Percentiles rank a stretch among this genome's conserved stretches.
Evolutionary conservation across 345 rosid species (phyloP).

Genomic region (Sapria himalayana): DNA sequence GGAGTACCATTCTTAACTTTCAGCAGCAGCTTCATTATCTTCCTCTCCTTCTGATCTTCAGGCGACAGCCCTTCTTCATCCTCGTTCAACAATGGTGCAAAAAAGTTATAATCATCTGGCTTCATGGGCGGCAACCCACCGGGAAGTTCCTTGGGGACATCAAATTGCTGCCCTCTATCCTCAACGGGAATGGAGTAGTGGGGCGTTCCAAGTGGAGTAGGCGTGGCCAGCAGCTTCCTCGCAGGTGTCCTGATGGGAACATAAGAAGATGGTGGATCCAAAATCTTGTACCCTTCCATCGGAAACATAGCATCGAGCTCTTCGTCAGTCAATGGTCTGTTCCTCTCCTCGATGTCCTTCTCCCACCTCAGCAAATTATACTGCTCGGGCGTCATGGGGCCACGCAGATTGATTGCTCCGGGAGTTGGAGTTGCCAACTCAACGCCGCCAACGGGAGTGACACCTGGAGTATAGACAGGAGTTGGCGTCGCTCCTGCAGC

Average conservation of each 20-base stretch:
- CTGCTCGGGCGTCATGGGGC: constrained; percentile 76
- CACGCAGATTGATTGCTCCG: constrained; percentile 36
- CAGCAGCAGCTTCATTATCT: constrained; percentile 83
- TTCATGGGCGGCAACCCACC: constrained; percentile 89
- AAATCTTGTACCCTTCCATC: constrained; percentile 67
- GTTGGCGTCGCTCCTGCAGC: constrained; percentile 73
- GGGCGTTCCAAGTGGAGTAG: constrained; percentile 85
- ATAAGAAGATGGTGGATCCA: constrained; percentile 90
- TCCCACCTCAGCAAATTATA: constrained; percentile 89
- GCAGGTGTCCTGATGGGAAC: constrained; percentile 94
- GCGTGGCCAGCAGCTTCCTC: constrained; percentile 65
- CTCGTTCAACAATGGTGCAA: constrained; percentile 70
- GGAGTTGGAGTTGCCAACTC: constrained; percentile 93
- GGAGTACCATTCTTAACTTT: constrained; percentile 99
- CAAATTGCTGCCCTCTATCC: constrained; percentile 88
- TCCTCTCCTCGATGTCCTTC: constrained; percentile 97
- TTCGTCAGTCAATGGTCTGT: constrained; percentile 85
- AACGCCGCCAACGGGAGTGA: constrained; percentile 70
- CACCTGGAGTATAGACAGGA: constrained; percentile 70
- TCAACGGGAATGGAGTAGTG: constrained; percentile 73
- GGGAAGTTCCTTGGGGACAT: constrained; percentile 77
- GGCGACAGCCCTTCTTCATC: constrained; percentile 79
- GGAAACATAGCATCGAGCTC: constrained; percentile 96
- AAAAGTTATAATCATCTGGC: constrained; percentile 95
- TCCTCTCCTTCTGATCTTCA: constrained; percentile 91